phyloP scores from a whole-genome alignment of 2,329 filamentous ascomycete species.

The Trichoderma sp. region DNA sequence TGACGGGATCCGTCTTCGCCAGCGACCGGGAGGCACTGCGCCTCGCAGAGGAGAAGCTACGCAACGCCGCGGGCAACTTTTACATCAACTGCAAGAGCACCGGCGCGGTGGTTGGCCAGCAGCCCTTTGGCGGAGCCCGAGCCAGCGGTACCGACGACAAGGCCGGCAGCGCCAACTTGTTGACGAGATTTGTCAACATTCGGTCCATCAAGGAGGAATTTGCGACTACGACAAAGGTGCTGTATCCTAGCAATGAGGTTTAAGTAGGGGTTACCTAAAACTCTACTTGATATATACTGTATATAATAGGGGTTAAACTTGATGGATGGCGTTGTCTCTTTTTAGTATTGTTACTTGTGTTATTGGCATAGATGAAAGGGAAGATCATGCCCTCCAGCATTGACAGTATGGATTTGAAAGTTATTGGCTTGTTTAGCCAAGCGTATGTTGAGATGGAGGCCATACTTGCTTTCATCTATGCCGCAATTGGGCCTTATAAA shows the following conservation, averaged over 20 bases:
- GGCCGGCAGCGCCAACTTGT: conserved; percentile 65
- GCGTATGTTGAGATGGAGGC: too few relatives aligned
- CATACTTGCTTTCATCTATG: background rate
- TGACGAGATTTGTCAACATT: conserved; percentile 67
- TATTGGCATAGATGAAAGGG: background rate
- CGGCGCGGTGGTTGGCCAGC: conserved; percentile 71
- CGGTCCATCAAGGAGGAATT: conserved; percentile 78
- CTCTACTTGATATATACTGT: background rate
- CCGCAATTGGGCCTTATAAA: background rate
- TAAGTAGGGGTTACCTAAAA: conserved; percentile 34
- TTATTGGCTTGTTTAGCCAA: too few relatives aligned
- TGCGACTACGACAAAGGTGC: conserved; percentile 59
- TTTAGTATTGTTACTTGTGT: background rate
- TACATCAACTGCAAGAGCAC: conserved; percentile 85
- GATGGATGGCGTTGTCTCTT: conserved; percentile 2
- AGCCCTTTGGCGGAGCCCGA: conserved; percentile 69
- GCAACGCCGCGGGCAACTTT: conserved; percentile 78
- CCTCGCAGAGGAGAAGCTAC: conserved; percentile 68
- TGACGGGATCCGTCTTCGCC: conserved; percentile 77
- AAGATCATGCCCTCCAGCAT: background rate
- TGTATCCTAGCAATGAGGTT: conserved; percentile 71
- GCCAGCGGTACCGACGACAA: conserved; percentile 74
- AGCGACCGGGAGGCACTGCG: conserved; percentile 66
- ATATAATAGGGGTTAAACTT: background rate
- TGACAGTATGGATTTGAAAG: too few relatives aligned